Conservation (phyloP, 2,329 filamentous ascomycete genomes). For the Biscogniauxia mediterranea region DNA sequence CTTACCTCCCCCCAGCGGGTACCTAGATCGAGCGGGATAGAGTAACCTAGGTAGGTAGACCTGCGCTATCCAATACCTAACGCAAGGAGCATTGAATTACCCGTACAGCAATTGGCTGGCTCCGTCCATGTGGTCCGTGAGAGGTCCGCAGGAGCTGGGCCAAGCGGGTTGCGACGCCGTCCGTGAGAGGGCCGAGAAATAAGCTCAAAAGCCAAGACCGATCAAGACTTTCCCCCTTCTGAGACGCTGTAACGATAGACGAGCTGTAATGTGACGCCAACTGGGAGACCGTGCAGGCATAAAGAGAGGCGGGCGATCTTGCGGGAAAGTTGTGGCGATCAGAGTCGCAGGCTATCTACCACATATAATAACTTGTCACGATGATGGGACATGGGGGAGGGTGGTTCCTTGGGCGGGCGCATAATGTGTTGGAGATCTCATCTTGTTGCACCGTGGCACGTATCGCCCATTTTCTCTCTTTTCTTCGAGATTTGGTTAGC, state of each 20-base stretch:
- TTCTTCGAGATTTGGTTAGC: neutral
- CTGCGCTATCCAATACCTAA: neutral
- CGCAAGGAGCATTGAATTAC: neutral
- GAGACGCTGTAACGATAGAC: neutral
- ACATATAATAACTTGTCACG: neutral
- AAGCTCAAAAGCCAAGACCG: conserved; percentile 1
- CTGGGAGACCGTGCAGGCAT: neutral
- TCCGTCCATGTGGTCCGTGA: neutral
- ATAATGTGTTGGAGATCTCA: neutral
- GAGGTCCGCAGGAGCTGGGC: no score
- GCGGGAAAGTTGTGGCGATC: neutral
- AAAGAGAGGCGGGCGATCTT: neutral
- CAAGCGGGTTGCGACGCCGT: neutral
- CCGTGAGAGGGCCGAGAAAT: neutral
- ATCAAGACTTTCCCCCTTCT: neutral
- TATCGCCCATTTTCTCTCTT: neutral
- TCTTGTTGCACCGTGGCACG: neutral
- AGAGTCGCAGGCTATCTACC: neutral
- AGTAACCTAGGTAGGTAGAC: no score
- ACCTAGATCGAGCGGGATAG: no score
- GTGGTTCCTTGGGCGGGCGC: no score
- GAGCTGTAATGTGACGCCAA: neutral
- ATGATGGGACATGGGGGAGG: neutral
- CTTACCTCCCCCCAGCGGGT: no score
- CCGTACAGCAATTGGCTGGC: neutral